Evolutionary conservation across 1,284 basidiomycete genomes (phyloP), one percentile per base, ranked within the genome.

Genomic region (Coriolopsis trogii): DNA sequence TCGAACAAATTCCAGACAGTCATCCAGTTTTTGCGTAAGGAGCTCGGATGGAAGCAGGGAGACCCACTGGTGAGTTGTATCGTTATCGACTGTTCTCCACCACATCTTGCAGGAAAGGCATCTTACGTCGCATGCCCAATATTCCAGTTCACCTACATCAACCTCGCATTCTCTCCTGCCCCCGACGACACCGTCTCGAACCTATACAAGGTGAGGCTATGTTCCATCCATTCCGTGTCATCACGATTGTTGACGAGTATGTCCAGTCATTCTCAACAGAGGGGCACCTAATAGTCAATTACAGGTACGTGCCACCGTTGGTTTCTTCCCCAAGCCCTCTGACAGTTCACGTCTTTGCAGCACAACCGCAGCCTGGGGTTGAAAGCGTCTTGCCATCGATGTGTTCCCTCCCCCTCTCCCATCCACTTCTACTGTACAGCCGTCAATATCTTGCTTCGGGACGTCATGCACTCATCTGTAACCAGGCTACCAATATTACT

Each of bases 1-100:
- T 89, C 90, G 41, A 96, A 98, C 70, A 81, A 90, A 47, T 99
- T 98, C 67, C 94, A 97, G 67, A 91, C 94, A 1, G 96, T 98
- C 49, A 95, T 97, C 42, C 88, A 93, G 62, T 98, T 98, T 67
- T 68, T 98, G 69, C 76, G 95, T 50, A 94, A 89, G 64, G 94
- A 98, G 68, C 72, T 98, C 39, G 89, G 88, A 8, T 93, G 91
- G 85, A 95, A 94, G 69, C 76, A 85, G 8, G 83, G 86, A 0
- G 96, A 98, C 63, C 86, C 94, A 0, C 71, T 98, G 67, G 95
- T 98, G 64, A 53, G 91, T 75, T 10, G n/a, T 41, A 1, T 23
- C 30, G 5, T 33, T 8, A 10, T 24, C n/a, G 8, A 4, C 5
- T 16, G 7, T 23, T 10, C 6, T 12, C 25, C 25, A 6, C 24